These are phyloP conservation scores for Bruguiera sexangula DNA, from an alignment of 345 rosid genomes.

Conservation along the genomic window DNA sequence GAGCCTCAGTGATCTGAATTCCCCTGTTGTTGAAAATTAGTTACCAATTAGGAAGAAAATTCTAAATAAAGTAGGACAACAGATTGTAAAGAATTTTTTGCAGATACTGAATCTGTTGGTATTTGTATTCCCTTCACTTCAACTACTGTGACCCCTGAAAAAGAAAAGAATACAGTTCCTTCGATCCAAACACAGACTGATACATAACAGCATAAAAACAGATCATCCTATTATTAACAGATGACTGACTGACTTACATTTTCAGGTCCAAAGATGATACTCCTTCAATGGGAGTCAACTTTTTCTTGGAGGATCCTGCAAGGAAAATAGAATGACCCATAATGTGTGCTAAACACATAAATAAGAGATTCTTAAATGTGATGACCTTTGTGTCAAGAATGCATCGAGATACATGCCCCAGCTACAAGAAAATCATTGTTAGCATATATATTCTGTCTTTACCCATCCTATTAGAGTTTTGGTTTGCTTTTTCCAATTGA, in stretches of 20 bases:
- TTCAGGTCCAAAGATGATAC: slow-evolving; percentile 59
- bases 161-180: neutral
- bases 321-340: slow-evolving; percentile 11
- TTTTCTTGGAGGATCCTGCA: slow-evolving; percentile 63
- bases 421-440: slow-evolving; percentile 5
- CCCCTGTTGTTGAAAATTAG: slow-evolving; percentile 40
- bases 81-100: neutral
- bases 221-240: neutral
- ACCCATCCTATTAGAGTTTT: too few relatives aligned
- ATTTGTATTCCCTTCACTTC: too few relatives aligned
- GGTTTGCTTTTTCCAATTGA: too few relatives aligned
- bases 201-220: neutral
- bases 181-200: neutral
- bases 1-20: slow-evolving; percentile 69
- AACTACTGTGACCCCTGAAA: too few relatives aligned
- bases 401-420: slow-evolving; percentile 7
- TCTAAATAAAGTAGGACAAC: slow-evolving; percentile 3
- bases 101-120: neutral
- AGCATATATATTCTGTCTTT: too few relatives aligned
- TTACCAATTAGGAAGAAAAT: slow-evolving; percentile 9
- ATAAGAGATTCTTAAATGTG: neutral
- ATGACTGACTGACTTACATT: slow-evolving; percentile 56
- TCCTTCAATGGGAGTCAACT: slow-evolving; percentile 55
- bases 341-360: slow-evolving; percentile 1
- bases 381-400: neutral